A percentile compares a stretch with the other conserved stretches of the same genome.
Evolutionary conservation across 1,139 yeast genomes (phyloP).

Genomic region (Insectozyma bohioensis): DNA sequence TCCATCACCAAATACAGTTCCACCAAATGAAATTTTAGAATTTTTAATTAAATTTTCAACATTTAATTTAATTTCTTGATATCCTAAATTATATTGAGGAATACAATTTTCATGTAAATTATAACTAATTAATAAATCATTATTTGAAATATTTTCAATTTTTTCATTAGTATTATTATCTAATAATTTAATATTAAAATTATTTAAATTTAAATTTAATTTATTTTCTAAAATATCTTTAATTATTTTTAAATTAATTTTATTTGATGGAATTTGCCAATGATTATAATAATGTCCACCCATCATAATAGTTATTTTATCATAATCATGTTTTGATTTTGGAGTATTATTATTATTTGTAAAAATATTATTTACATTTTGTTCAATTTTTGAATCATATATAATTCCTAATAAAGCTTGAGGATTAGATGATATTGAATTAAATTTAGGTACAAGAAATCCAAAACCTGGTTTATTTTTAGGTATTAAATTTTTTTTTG

Average conservation of each 20-base stretch:
- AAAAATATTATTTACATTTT: conserved; percentile 30
- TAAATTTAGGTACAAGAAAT: conserved; percentile 68
- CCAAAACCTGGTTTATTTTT: conserved; percentile 72
- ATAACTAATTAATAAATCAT: conserved; percentile 34
- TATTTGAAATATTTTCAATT: conserved; percentile 24
- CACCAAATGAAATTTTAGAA: conserved; percentile 59
- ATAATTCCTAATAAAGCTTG: conserved; percentile 79
- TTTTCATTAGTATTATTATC: conserved; percentile 17
- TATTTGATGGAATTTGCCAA: conserved; percentile 42
- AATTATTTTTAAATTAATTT: conserved; percentile 44
- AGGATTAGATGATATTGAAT: conserved; percentile 39
- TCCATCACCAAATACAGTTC: conserved; percentile 80
- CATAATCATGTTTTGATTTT: conserved; percentile 23
- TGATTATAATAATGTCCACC: conserved; percentile 68
- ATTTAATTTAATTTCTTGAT: conserved; percentile 44
- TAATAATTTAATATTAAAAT: conserved; percentile 28
- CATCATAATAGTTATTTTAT: conserved; percentile 83
- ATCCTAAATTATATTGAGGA: conserved; percentile 83
- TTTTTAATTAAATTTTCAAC: conserved; percentile 33
- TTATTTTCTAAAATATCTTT: conserved; percentile 50
- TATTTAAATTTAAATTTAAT: conserved; percentile 44
- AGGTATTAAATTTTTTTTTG: conserved; percentile 38
- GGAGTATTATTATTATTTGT: conserved; percentile 4
- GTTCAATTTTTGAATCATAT: conserved; percentile 82
- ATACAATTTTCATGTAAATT: conserved; percentile 55